Evolutionary conservation across 768 basidiomycete species (phyloP), one percentile per base, ranked within the genome.

Genomic region (Suillus occidentalis): DNA sequence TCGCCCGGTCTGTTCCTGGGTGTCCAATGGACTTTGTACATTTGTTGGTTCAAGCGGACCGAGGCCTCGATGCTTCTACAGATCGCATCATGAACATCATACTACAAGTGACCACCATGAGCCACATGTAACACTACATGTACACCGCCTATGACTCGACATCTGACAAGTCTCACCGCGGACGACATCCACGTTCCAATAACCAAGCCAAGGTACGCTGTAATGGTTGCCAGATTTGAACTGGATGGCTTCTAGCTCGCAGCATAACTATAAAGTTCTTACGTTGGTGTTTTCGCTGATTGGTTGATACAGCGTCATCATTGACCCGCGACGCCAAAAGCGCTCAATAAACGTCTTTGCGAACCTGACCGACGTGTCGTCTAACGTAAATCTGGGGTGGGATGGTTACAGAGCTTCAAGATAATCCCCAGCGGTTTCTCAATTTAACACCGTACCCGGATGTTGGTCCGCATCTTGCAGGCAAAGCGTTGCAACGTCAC

Each of bases 1-100:
- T 56, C 53, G 20, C 53, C 31, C 53, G 31, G 20, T 18, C 63
- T 57, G 73, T 73, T 67, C 72, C 67, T 67, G 63, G 20, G 14
- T 20, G 40, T 6, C 57, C 58, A 59, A 59, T 59, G 18, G 42
- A 6, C 12, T 28, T 50, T 60, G 74, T 73, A 72, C 68, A 55
- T 59, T 75, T 73, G 69, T 67, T 63, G 34, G 3, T n/a, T 62
- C 40, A 28, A 22, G 9, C 50, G 53, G 62, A n/a, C 52, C 50
- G 56, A 31, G 40, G 25, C 12, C 39, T 43, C 25, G 25, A 37
- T 9, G 6, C n/a, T 37, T 57, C 36, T 22, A 37, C 36, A 57
- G 56, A 57, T 57, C 14, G 36, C 56, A 59, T 59, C 58, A 59
- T 42, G 39, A n/a, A n/a, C n/a, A n/a, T n/a, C n/a, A n/a, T n/a